Evolutionary conservation across 1,284 basidiomycete species (phyloP).

Genomic region (Porogramme epimiltina): DNA sequence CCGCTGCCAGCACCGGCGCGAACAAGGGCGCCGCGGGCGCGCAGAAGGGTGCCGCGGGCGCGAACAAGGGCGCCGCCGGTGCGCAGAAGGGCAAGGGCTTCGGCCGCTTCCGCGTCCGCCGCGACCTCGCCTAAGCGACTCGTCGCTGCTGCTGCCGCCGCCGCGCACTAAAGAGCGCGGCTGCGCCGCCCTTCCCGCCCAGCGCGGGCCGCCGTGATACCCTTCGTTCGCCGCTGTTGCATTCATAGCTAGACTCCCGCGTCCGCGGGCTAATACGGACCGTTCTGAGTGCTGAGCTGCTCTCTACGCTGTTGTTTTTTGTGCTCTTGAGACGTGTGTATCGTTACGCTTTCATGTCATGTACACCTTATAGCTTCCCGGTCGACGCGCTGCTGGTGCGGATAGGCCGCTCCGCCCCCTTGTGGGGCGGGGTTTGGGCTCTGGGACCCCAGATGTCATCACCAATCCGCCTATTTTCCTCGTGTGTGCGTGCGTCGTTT

Average conservation of each 20-base stretch:
- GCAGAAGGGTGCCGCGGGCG: constrained; percentile 20
- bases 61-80: constrained; percentile 12
- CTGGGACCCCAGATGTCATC: constrained; percentile 7
- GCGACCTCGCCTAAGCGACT: constrained; percentile 4
- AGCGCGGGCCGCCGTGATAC: neutral
- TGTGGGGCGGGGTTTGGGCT: constrained; percentile 15
- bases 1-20: constrained; percentile 11
- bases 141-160: too few species aligned
- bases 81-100: neutral
- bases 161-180: too few species aligned
- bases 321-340: constrained; percentile 1
- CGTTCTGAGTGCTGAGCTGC: constrained; percentile 6
- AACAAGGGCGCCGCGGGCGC: constrained; percentile 24
- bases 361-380: constrained; percentile 14
- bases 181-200: neutral
- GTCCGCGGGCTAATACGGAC: neutral
- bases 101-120: neutral
- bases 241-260: neutral
- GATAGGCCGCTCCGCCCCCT: constrained; percentile 16
- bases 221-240: neutral
- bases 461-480: too few species aligned
- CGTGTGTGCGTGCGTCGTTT: too few species aligned
- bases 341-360: constrained; percentile 11
- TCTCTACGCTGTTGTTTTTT: constrained; percentile 2
- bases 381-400: constrained; percentile 25